Evolutionary conservation across 306 rosid genomes (phyloP), one percentile per base, ranked within the genome.

Genomic region (Ochetophila trinervis): DNA sequence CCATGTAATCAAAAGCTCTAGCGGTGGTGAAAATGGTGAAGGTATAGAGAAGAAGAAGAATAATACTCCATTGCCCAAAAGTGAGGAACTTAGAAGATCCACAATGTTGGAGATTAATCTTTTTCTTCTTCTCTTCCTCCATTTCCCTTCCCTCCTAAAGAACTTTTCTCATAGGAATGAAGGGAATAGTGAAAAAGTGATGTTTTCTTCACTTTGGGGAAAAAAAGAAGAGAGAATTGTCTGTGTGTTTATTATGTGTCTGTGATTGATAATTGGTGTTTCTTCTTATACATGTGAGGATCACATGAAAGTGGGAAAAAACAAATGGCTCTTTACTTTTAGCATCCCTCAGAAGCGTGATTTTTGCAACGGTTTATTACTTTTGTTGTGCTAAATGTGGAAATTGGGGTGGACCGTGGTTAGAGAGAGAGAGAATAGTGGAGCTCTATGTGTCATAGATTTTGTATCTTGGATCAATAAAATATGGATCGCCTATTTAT

Each of bases 1-100:
- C 95, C 23, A 72, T 79, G 74, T 89, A 93, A 48, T 93, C 79
- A 20, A 79, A 82, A 65, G 88, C 85, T 65, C 63, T 77, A 10
- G 57, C 61, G 27, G 55, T 11, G 63, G 70, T 30, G 64, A 49
- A 66, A 30, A 77, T 36, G 76, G 74, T 30, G 68, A 68, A 57
- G 16, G 56, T 19, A 16, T 53, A 59, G 84, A 32, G 58, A 76
- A 64, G 73, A 51, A 76, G 63, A 21, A 37, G 62, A 58, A 76
- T 42, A 75, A 60, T 74, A 52, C 67, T 73, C 82, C 78, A 76
- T 36, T 57, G 80, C n/a, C 40, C 36, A 34, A 55, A 34, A 57
- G 12, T 30, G 52, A 66, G 57, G 19, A 8, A 54, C 34, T 64
- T 70, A 20, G 79, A 62, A 65, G 62, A 53, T 60, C 54, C 63